Percentiles rank a stretch among this genome's conserved stretches.
These are phyloP conservation scores for Biscogniauxia mediterranea DNA, from an alignment of 2,329 filamentous ascomycete species.

Conservation along the genomic window DNA sequence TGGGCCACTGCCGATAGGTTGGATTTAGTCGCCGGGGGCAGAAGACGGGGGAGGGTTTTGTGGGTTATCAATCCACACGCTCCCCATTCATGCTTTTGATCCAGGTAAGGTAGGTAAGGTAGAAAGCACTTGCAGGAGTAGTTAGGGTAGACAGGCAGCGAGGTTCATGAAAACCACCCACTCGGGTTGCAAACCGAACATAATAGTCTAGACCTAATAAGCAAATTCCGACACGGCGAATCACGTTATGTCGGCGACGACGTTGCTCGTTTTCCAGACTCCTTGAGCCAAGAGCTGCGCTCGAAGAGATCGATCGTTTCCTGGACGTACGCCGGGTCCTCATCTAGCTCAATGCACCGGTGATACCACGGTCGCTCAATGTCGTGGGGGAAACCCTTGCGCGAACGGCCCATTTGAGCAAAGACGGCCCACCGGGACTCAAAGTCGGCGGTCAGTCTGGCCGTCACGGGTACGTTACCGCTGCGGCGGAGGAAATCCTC, in stretches of 20 bases:
- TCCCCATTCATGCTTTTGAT: background rate
- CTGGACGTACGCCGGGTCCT: constrained; percentile 24
- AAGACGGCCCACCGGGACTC: constrained; percentile 22
- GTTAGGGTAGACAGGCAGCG: too few relatives aligned
- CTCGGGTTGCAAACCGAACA: background rate
- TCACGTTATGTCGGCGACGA: background rate
- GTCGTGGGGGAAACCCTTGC: constrained; percentile 22
- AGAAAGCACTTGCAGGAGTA: background rate
- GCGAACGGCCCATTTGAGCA: constrained; percentile 7
- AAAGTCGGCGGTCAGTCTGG: constrained; percentile 20
- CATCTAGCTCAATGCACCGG: constrained; percentile 25
- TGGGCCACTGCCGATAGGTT: too few relatives aligned
- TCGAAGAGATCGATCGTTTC: constrained; percentile 26
- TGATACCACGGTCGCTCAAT: constrained; percentile 30
- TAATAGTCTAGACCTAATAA: background rate
- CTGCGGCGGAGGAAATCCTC: constrained; percentile 21
- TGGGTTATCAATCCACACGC: too few relatives aligned
- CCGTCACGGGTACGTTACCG: constrained; percentile 13
- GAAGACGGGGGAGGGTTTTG: too few relatives aligned
- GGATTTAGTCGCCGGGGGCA: too few relatives aligned
- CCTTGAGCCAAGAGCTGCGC: constrained; percentile 17
- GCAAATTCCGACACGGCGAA: background rate
- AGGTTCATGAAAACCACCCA: background rate
- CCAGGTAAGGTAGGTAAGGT: background rate
- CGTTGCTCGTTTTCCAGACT: constrained; percentile 2